A percentile compares a stretch with the other conserved stretches of the same genome.
Evolutionary conservation across 108 stramenopile species (phyloP).

Genomic region (Cyclotella baltica): DNA sequence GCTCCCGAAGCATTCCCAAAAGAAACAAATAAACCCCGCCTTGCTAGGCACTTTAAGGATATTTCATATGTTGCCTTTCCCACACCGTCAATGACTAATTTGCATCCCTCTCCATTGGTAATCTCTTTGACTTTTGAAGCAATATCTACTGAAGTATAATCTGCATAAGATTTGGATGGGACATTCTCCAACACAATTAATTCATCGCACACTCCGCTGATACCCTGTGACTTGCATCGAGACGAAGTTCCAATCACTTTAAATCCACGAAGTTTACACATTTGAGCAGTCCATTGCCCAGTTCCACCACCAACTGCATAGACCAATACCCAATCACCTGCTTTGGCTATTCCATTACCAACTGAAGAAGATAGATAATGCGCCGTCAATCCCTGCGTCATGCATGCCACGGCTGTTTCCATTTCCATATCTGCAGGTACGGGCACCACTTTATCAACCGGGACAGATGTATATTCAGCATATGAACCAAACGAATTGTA

Average conservation of each 20-base stretch:
- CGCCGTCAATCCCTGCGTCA: constrained; percentile 87
- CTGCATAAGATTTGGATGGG: constrained; percentile 67
- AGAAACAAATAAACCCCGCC: constrained; percentile 82
- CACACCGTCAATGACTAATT: constrained; percentile 86
- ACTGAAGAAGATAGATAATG: constrained; percentile 80
- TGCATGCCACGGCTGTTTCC: constrained; percentile 71
- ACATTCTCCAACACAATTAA: constrained; percentile 87
- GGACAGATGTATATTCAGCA: constrained; percentile 79
- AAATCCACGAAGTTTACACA: constrained; percentile 85
- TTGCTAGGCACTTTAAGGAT: constrained; percentile 76
- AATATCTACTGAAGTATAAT: constrained; percentile 82
- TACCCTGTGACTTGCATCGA: constrained; percentile 60
- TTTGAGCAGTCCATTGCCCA: constrained; percentile 88
- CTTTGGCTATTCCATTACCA: constrained; percentile 70
- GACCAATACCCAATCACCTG: constrained; percentile 82
- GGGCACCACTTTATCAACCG: constrained; percentile 63
- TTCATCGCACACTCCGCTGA: constrained; percentile 70
- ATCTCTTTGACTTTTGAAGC: constrained; percentile 69
- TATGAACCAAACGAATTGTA: constrained; percentile 79
- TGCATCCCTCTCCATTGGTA: constrained; percentile 76
- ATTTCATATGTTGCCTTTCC: constrained; percentile 85
- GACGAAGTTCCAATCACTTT: constrained; percentile 84
- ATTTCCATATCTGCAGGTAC: constrained; percentile 64
- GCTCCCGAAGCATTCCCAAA: constrained; percentile 92
- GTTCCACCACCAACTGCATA: constrained; percentile 88